These are phyloP conservation scores for Neurospora hispaniola DNA, from an alignment of 495 filamentous ascomycete genomes.

Conservation along the genomic window DNA sequence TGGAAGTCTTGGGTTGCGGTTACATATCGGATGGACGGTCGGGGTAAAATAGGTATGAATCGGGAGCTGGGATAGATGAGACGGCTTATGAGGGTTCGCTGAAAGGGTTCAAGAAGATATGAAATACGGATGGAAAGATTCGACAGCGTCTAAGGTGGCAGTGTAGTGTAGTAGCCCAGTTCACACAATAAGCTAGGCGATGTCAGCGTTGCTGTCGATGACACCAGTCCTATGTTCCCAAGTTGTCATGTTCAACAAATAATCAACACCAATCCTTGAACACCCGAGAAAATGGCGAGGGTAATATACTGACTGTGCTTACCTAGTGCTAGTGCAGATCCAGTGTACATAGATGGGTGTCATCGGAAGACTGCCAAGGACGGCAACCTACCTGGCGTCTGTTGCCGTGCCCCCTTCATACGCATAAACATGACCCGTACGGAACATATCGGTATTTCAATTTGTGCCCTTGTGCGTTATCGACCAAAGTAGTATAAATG, in stretches of 20 bases:
- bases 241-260: background rate
- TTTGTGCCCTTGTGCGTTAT: background rate
- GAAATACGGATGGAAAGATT: background rate
- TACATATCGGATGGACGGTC: background rate
- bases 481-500: background rate
- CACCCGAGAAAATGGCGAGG: background rate
- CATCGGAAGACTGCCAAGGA: background rate
- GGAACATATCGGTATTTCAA: background rate
- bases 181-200: background rate
- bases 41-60: background rate
- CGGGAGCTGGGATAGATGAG: background rate
- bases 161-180: background rate
- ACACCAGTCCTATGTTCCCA: background rate
- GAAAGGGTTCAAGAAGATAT: background rate
- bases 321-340: background rate
- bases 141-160: background rate
- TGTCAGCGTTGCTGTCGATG: background rate
- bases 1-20: background rate
- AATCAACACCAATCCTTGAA: background rate
- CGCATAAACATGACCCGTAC: background rate
- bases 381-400: background rate
- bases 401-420: background rate
- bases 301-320: background rate
- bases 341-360: background rate
- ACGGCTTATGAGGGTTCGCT: background rate